Base-by-base conservation (phyloP, 2,329 filamentous ascomycete species). In the Davidsoniella australis region DNA sequence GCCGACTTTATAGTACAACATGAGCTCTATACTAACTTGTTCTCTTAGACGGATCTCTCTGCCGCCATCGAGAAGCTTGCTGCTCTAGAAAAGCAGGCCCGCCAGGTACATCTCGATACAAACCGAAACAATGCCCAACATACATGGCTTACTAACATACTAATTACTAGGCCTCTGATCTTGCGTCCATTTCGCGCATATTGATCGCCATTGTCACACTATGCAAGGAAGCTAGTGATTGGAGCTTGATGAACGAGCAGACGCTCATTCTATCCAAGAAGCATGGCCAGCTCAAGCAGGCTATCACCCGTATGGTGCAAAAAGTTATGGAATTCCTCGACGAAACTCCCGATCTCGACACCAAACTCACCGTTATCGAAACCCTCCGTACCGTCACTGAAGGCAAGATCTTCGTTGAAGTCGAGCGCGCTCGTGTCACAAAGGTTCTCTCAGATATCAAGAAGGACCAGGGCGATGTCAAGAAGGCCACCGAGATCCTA, bases 361-460 rank as follows among this genome's bases (percentile, higher is more conserved):
- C 79, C 36, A 98, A 96, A 70, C 72, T 98, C 51, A 82, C 85
- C 18, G 79, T 94, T 53, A 98, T 98, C 60, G 89, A 98, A 67
- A 93, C 89, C 1, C 67, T 98, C 60, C 79, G 91, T 58, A 96
- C 89, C 40, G 89, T 98, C 45, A 98, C 91, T 7, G 91, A 98
- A 67, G 91, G 91, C 68, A 98, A 98, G 82, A 98, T 98, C 64
- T 98, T 98, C 60, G 89, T 98, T 59, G 91, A 98, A 71, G 91
- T 98, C 48, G 91, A 98, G 73, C 81, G 91, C 57, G 91, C 91
- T 56, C 84, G 91, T 57, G 82, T 98, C 53, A 98, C 91, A 59
- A 86, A 82, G 62, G 93, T 94, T 56, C 74, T 98, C 10, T 96
- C 91, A 47, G 79, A 95, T 65, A 96, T 98, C 72, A 96, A 96